These are phyloP conservation scores for Pseudotulostoma volvatum DNA, from an alignment of 495 filamentous ascomycete species.

Conservation along the genomic window DNA sequence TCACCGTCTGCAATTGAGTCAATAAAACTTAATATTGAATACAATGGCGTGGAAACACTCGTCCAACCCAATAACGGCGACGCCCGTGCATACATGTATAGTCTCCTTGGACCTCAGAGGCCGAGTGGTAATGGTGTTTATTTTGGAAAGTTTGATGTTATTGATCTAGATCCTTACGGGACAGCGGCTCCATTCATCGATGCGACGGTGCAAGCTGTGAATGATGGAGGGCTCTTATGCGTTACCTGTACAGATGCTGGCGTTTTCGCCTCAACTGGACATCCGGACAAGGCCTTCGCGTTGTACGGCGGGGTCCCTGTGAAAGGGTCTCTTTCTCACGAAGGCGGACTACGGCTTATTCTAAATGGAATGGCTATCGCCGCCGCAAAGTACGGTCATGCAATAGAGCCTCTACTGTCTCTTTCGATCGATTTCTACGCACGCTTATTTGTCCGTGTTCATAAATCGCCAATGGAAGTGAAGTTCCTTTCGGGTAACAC, in stretches of 20 bases:
- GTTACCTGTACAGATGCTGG: slow-evolving; percentile 93
- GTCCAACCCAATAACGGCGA: slow-evolving; percentile 61
- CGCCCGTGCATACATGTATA: slow-evolving; percentile 84
- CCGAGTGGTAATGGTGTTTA: slow-evolving; percentile 2
- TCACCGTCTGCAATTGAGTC: slow-evolving; percentile 58
- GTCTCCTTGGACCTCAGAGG: slow-evolving; percentile 20
- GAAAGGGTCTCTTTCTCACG: slow-evolving; percentile 71
- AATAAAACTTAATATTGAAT: slow-evolving; percentile 66
- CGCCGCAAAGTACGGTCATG: slow-evolving; percentile 72
- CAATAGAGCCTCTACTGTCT: slow-evolving; percentile 81
- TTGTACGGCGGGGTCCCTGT: slow-evolving; percentile 79
- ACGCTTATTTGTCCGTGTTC: slow-evolving; percentile 75
- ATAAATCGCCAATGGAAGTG: slow-evolving; percentile 60
- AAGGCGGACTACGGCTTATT: slow-evolving; percentile 76
- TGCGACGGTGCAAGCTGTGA: slow-evolving; percentile 66
- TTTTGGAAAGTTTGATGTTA: slow-evolving; percentile 56
- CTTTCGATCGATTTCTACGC: slow-evolving; percentile 91
- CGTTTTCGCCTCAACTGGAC: slow-evolving; percentile 84
- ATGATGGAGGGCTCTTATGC: slow-evolving; percentile 78
- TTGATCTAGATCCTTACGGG: slow-evolving; percentile 94
- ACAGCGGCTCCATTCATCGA: slow-evolving; percentile 84
- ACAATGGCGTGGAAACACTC: slow-evolving; percentile 56
- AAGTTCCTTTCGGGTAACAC: slow-evolving; percentile 81
- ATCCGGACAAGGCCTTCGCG: slow-evolving; percentile 80
- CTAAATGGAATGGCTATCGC: slow-evolving; percentile 60